Evolutionary conservation across 208 protist species (phyloP).

Genomic region (Herpetomonas tarakana): DNA sequence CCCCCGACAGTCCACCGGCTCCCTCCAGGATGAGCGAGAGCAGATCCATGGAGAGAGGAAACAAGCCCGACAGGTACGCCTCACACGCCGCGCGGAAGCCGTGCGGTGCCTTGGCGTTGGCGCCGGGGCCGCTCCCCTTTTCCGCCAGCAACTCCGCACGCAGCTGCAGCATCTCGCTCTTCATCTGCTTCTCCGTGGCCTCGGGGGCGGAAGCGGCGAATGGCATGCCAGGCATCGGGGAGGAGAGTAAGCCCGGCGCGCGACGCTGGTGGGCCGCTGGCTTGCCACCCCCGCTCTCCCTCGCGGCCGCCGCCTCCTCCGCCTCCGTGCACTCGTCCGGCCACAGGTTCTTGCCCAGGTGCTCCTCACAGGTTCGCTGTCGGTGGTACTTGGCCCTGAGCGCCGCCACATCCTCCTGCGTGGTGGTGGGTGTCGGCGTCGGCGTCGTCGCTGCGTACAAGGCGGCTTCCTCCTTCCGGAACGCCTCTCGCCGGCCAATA

Average conservation of each 20-base stretch:
- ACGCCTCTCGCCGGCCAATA: not conserved
- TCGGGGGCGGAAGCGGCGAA: not conserved
- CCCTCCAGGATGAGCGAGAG: not conserved
- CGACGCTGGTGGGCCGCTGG: not conserved
- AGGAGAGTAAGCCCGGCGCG: not conserved
- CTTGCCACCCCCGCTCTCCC: too few relatives aligned
- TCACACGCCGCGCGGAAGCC: not conserved
- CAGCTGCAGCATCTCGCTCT: not conserved
- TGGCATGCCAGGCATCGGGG: not conserved
- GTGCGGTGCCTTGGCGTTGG: not conserved
- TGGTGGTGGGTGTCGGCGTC: too few relatives aligned
- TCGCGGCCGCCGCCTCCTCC: too few relatives aligned
- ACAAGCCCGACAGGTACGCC: not conserved
- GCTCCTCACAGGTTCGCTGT: not conserved
- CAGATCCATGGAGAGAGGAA: not conserved
- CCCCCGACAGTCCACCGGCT: not conserved
- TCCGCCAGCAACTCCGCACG: not conserved
- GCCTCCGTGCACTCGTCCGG: too few relatives aligned
- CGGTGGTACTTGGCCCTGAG: not conserved
- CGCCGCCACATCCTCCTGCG: not conserved
- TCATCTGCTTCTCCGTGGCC: not conserved
- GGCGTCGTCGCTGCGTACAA: not conserved
- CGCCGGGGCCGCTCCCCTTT: too few relatives aligned
- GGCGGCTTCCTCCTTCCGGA: not conserved
- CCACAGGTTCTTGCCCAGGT: not conserved